Conservation (phyloP, 2,329 filamentous ascomycete species). For the Rhynchosporium secalis region DNA sequence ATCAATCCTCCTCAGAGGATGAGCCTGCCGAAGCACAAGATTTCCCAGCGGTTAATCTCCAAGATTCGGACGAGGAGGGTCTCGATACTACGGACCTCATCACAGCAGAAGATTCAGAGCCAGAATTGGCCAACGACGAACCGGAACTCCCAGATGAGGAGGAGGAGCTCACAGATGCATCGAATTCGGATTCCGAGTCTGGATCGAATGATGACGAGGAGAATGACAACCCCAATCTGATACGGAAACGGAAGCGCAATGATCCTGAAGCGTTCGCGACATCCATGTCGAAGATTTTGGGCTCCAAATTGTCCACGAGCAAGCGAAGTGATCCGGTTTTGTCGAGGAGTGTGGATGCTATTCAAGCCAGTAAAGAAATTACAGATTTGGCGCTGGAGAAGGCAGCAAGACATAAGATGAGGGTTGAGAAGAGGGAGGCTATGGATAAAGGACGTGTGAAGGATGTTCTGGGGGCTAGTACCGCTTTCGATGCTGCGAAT, state of each 20-base stretch:
- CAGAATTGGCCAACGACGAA: constrained; percentile 32
- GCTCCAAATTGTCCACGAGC: constrained; percentile 79
- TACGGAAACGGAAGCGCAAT: constrained; percentile 76
- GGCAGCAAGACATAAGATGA: constrained; percentile 76
- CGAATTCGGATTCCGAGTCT: constrained; percentile 40
- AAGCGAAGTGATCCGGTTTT: constrained; percentile 90
- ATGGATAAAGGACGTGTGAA: constrained; percentile 84
- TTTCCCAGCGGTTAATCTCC: constrained; percentile 52
- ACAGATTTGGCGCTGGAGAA: constrained; percentile 77
- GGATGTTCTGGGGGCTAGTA: constrained; percentile 70
- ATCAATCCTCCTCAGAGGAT: constrained; percentile 59
- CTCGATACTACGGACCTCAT: constrained; percentile 34
- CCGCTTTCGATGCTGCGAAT: constrained; percentile 53
- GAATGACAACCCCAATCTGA: constrained; percentile 46
- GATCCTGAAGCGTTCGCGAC: constrained; percentile 89
- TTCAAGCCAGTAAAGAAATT: constrained; percentile 69
- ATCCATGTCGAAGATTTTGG: constrained; percentile 89
- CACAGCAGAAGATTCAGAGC: constrained; percentile 31
- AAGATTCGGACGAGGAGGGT: constrained; percentile 42
- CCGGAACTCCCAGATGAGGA: constrained; percentile 24
- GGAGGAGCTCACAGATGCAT: constrained; percentile 42
- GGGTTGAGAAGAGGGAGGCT: constrained; percentile 76
- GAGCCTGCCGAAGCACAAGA: constrained; percentile 42
- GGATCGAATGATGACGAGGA: constrained; percentile 37
- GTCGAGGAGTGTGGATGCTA: constrained; percentile 74